phyloP scores from a whole-genome alignment of 495 filamentous ascomycete genomes.

The Saxispiralis lemnorum region DNA sequence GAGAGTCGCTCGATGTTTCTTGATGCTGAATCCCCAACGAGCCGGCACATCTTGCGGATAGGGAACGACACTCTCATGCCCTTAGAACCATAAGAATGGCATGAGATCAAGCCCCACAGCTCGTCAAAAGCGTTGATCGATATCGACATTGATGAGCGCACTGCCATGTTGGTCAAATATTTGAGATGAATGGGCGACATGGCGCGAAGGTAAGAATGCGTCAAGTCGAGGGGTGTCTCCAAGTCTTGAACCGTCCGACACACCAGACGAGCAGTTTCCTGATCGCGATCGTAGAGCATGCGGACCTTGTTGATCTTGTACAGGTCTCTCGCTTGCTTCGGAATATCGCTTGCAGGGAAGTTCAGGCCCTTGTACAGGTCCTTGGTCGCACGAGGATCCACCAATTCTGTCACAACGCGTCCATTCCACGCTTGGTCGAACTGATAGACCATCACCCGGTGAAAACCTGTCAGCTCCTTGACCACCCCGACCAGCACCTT shows the following conservation, averaged over 20 bases:
- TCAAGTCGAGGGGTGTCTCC: constrained; percentile 65
- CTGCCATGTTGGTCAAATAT: constrained; percentile 79
- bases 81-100: constrained; percentile 58
- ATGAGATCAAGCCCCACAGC: constrained; percentile 80
- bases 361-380: constrained; percentile 81
- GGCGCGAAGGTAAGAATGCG: constrained; percentile 67
- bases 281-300: constrained; percentile 58
- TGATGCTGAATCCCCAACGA: constrained; percentile 74
- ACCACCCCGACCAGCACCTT: constrained; percentile 59
- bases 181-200: constrained; percentile 85
- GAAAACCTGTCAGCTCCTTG: constrained; percentile 82
- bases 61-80: constrained; percentile 87
- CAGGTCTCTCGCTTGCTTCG: constrained; percentile 65
- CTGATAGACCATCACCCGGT: constrained; percentile 85
- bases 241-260: constrained; percentile 64
- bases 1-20: constrained; percentile 79
- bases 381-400: constrained; percentile 61
- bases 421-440: constrained; percentile 76
- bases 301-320: constrained; percentile 70
- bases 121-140: constrained; percentile 73
- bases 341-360: constrained; percentile 85
- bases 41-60: constrained; percentile 82
- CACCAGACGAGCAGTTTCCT: constrained; percentile 61
- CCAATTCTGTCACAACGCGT: constrained; percentile 69
- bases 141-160: constrained; percentile 85